Base-by-base conservation (phyloP, 805 yeast species). In the Hanseniaspora pseudoguilliermondii region DNA sequence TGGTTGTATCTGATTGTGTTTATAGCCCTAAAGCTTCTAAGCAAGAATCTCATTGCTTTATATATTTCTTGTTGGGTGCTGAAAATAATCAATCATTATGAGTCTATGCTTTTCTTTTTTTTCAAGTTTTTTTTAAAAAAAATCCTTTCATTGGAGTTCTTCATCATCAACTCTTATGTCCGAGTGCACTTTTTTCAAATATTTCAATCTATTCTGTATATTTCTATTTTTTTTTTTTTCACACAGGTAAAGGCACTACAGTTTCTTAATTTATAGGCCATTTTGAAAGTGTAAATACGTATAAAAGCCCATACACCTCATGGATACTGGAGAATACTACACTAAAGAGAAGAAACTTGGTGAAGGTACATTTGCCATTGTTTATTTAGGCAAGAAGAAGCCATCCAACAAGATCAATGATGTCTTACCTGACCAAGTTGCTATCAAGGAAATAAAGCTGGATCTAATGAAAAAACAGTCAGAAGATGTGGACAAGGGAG, bases 361-460 rank as follows among this genome's bases (percentile, higher is more conserved):
- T 65, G 99, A 93, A 71, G 99, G 99, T 70, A 93, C 99, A 0
- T 93, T 91, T 72, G 99, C 99, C 48, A 95, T 90, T 56, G 99
- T 93, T 6, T 88, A 83, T 64, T 74, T 90, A 16, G 97, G 97
- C 1, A 80, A 75, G 42, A 84, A 84, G 65, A 61, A 73, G 13
- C 5, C 25, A 38, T 27, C 47, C 10, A 29, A 35, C 16, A 27
- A 15, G 15, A 73, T 70, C 49, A 76, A 80, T 32, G 68, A 69
- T 49, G 65, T 6, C 60, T 64, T 15, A 58, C 70, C 67, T 6
- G 69, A 90, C 54, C 74, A 75, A 52, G 83, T 93, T 36, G 99
- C 99, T 60, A 83, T 95, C 58, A 93, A 93, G 66, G 96, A 89
- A 73, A 93, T 93, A 75, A 93, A 93, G 64, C 84, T 95, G 0